phyloP scores from a whole-genome alignment of 495 filamentous ascomycete genomes.

The Astrothelium subdiscretum region DNA sequence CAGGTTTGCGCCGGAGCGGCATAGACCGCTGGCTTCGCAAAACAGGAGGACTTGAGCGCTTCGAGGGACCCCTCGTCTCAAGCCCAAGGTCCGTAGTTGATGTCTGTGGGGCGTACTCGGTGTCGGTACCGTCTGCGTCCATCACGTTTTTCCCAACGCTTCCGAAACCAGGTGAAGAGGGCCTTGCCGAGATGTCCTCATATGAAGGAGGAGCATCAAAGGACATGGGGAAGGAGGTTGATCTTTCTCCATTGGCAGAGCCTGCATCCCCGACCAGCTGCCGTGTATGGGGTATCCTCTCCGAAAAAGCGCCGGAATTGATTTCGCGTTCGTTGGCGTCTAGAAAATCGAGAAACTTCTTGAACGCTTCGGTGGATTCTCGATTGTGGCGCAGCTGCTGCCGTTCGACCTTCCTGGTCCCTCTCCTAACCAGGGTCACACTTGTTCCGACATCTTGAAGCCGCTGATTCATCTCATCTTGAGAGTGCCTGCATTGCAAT shows the following conservation, averaged over 20 bases:
- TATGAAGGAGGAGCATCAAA: background rate
- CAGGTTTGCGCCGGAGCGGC: background rate
- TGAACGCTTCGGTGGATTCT: background rate
- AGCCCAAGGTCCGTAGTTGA: background rate
- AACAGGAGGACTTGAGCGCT: background rate
- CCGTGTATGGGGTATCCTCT: background rate
- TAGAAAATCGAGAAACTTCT: background rate
- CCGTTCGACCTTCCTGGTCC: background rate
- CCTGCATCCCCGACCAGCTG: background rate
- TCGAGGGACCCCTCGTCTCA: background rate
- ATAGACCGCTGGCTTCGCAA: background rate
- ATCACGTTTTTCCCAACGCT: background rate
- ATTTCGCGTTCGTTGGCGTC: background rate
- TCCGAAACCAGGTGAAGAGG: background rate
- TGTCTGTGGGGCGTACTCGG: background rate
- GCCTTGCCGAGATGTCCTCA: background rate
- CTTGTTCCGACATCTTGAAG: background rate
- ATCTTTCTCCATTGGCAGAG: background rate
- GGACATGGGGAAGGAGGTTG: background rate
- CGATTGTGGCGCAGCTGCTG: background rate
- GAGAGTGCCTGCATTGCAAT: background rate
- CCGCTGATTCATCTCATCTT: background rate
- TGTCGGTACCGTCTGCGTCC: background rate
- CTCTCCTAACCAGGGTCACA: background rate
- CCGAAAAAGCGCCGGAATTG: background rate